Evolutionary conservation across 495 filamentous ascomycete species (phyloP), one percentile per base, ranked within the genome.

Genomic region (Talaromyces borbonicus): DNA sequence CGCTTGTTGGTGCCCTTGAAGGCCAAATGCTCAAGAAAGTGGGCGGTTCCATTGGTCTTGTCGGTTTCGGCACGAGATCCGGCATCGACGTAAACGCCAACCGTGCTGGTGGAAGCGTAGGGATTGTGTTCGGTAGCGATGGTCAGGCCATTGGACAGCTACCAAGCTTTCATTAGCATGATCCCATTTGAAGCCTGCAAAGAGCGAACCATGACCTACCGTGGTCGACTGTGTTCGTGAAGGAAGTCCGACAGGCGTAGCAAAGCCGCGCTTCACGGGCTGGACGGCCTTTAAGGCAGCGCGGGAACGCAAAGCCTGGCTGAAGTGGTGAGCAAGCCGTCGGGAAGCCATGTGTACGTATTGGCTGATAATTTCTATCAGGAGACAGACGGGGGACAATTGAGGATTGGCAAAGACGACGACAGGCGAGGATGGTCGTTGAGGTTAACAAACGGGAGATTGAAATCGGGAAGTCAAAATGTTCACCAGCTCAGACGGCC

Each of bases 11-110:
- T 98, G 53, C 92, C 92, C 90, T 99, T 99, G 79, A 99, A 99
- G 56, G 93, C 93, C 63, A 99, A 78, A 71, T 99, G 92, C 74
- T 99, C 92, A 52, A 99, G 79, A 78, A 97, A 99, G 75, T 99
- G 92, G 50, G 92, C 92, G 50, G 93, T 97, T 71, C 92, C 92
- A 75, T 95, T 97, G 58, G 89, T 95, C 79, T 84, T 87, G 72
- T 92, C 86, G 55, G 92, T 99, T 79, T 99, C 92, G 66, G 92
- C 89, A 65, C 92, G 79, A 68, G 86, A 93, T 67, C 92, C 92
- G 54, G 92, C 90, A 74, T 99, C 93, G 65, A 99, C 97, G 85
- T 93, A 99, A 36, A 99, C 86, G 59, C 92, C 92, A 56, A 97
- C 93, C 38, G 92, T 99, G 54, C 87, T 93, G 47, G 92, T 99